phyloP scores from a whole-genome alignment of 768 basidiomycete species.

The Candolleomyces eurysporus region DNA sequence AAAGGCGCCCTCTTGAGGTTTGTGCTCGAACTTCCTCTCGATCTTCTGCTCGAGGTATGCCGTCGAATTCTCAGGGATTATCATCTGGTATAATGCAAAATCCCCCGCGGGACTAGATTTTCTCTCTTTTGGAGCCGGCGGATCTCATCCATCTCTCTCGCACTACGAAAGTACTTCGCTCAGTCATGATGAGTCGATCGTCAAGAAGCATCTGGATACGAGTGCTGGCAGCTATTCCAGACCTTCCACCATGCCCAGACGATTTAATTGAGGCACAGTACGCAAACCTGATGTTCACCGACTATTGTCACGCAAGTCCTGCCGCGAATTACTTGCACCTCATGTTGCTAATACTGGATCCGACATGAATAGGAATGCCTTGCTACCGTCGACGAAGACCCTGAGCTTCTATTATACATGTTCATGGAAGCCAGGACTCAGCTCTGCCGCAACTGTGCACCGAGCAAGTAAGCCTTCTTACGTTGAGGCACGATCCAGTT shows the following conservation, averaged over 20 bases:
- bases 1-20: conserved; percentile 3
- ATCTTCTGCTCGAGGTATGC: conserved; percentile 1
- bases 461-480: conserved; percentile 11
- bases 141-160: conserved; percentile 39
- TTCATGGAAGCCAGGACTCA: conserved; percentile 34
- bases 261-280: conserved; percentile 13
- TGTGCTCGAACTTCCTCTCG: conserved; percentile 6
- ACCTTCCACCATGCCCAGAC: conserved; percentile 13
- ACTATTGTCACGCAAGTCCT: conserved; percentile 13
- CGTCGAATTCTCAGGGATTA: neutral
- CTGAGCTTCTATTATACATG: conserved; percentile 21
- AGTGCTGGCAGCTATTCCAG: conserved; percentile 7
- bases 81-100: neutral
- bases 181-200: conserved; percentile 17
- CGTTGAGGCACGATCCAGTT: neutral
- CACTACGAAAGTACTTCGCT: conserved; percentile 30
- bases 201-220: conserved; percentile 9
- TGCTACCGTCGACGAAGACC: conserved; percentile 31
- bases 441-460: conserved; percentile 31
- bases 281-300: conserved; percentile 12
- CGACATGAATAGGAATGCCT: neutral
- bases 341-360: neutral
- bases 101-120: conserved; percentile 25
- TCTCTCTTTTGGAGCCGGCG: conserved; percentile 27
- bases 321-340: neutral